Conservation (phyloP, 495 filamentous ascomycete genomes). For the Hypomontagnella submonticulosa region DNA sequence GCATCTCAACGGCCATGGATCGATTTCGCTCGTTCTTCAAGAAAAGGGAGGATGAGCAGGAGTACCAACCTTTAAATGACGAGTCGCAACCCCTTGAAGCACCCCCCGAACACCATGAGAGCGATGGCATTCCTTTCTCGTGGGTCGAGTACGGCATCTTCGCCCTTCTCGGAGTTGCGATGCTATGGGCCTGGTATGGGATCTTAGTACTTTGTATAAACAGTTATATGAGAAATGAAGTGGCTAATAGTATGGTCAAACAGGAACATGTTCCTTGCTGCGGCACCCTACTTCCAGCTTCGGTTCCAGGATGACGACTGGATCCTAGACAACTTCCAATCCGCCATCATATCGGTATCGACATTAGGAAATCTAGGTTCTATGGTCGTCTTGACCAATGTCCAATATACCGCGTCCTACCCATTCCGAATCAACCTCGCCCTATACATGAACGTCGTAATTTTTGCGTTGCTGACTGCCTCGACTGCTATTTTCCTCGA, state of each 20-base stretch:
- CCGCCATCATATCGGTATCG: conserved; percentile 86
- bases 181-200: conserved; percentile 95
- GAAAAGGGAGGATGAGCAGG: conserved; percentile 55
- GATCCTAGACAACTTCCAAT: conserved; percentile 83
- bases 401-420: conserved; percentile 84
- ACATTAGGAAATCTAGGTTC: conserved; percentile 81
- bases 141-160: conserved; percentile 88
- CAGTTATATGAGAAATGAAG: neutral
- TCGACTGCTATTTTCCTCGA: conserved; percentile 76
- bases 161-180: conserved; percentile 84
- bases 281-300: conserved; percentile 88
- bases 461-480: conserved; percentile 80
- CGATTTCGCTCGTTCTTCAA: conserved; percentile 59
- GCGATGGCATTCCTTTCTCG: conserved; percentile 66
- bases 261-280: conserved; percentile 99
- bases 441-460: conserved; percentile 74
- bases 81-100: conserved; percentile 49
- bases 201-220: conserved; percentile 15
- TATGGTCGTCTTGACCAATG: conserved; percentile 77
- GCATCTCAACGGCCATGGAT: conserved; percentile 52
- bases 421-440: conserved; percentile 81
- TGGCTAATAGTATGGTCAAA: conserved; percentile 38
- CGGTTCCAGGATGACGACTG: conserved; percentile 78
- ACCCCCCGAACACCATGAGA: conserved; percentile 28
- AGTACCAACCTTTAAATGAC: conserved; percentile 69